A percentile compares a stretch with the other conserved stretches of the same genome.
Evolutionary conservation across 208 protist genomes (phyloP).

Genomic region (Phytomonas serpens): DNA sequence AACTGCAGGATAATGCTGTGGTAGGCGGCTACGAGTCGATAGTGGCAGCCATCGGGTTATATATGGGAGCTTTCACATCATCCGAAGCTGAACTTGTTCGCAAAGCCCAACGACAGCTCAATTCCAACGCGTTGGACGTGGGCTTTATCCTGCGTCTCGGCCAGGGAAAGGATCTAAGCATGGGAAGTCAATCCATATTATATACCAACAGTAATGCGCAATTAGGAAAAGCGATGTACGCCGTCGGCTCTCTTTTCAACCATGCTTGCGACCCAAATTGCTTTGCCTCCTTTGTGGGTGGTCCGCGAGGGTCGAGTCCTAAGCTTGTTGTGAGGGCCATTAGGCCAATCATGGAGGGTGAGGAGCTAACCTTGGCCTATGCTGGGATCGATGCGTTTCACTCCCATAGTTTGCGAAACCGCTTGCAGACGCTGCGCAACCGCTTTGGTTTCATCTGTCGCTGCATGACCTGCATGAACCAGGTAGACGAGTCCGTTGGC

Average conservation of each 20-base stretch:
- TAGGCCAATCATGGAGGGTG: slow-evolving; percentile 50
- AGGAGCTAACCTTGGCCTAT: slow-evolving; percentile 80
- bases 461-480: slow-evolving; percentile 38
- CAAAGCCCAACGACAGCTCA: slow-evolving; percentile 64
- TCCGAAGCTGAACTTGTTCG: slow-evolving; percentile 58
- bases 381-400: slow-evolving; percentile 58
- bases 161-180: slow-evolving; percentile 17
- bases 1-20: slow-evolving; percentile 38
- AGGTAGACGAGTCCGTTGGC: slow-evolving; percentile 65
- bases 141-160: slow-evolving; percentile 39
- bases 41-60: slow-evolving; percentile 48
- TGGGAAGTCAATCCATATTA: slow-evolving; percentile 15
- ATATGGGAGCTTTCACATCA: slow-evolving; percentile 39
- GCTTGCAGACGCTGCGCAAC: slow-evolving; percentile 50
- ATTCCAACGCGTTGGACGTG: slow-evolving; percentile 52
- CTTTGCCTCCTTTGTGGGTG: slow-evolving; percentile 66
- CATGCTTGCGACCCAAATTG: slow-evolving; percentile 86
- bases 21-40: slow-evolving; percentile 68
- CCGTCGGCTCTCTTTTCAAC: slow-evolving; percentile 49
- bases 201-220: slow-evolving; percentile 39
- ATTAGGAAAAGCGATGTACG: slow-evolving; percentile 69
- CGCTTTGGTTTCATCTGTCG: slow-evolving; percentile 75
- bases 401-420: slow-evolving; percentile 67
- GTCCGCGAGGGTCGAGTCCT: slow-evolving; percentile 55
- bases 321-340: slow-evolving; percentile 51